Evolutionary conservation across 306 rosid genomes (phyloP), one percentile per base, ranked within the genome.

Genomic region (Cicer cuneatum): DNA sequence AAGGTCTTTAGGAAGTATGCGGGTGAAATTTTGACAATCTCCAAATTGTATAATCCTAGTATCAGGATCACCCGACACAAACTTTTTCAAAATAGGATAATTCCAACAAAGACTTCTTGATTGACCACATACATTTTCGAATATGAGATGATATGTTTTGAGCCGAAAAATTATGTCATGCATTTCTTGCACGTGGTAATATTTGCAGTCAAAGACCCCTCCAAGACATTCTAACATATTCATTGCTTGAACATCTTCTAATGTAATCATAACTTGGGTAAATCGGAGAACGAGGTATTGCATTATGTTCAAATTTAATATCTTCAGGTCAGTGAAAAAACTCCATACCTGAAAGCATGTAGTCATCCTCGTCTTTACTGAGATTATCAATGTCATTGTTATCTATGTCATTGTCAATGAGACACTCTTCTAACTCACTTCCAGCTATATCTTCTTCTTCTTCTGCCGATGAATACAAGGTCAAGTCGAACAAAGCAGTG

Each of bases 1-100:
- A 24, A 40, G 8, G n/a, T 71, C 64, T 7, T 7, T 11, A 1
- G 82, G 84, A 38, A 79, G 73, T 38, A 38, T 21, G 38, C 1
- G 45, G 18, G 11, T n/a, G 5, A 21, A 24, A 24, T 11, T 7
- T 1, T 21, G 10, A 41, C 9, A 40, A 8, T 56, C 11, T 24
- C 4, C 49, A 8, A 74, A 38, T 5, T 0, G 1, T 38, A 64
- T 14, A 49, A 13, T 35, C 16, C 21, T 8, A 56, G n/a, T 29
- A 2, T 56, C 0, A 8, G 12, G 37, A 52, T 48, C 7, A 48
- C 7, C 1, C 3, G 16, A 7, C 12, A 13, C 1, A 48, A 48
- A 1, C 4, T 7, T 12, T 12, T 5, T 1, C 2, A 48, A 48
- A 48, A 11, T 12, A 48, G 4, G 12, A 51, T 6, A 51, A 48